These are phyloP conservation scores for Magnusiomyces suaveolens DNA, from an alignment of 1,139 yeast genomes.

Conservation along the genomic window DNA sequence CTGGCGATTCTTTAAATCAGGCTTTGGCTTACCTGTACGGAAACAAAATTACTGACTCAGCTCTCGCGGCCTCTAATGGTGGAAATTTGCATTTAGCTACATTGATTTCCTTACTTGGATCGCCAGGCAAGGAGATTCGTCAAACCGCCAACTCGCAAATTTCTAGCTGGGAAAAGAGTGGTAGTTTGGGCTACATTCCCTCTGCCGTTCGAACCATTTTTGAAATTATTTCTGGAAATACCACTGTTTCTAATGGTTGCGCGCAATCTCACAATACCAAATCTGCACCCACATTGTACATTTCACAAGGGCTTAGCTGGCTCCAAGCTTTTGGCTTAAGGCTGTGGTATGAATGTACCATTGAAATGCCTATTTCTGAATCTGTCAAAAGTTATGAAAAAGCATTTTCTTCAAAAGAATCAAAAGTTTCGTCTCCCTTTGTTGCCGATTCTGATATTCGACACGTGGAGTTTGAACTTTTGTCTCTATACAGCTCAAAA, in stretches of 20 bases:
- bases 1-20: slow-evolving; percentile 38
- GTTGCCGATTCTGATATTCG: slow-evolving; percentile 25
- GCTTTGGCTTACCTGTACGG: slow-evolving; percentile 47
- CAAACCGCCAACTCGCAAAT: slow-evolving; percentile 52
- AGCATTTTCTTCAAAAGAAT: slow-evolving; percentile 20
- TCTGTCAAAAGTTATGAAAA: slow-evolving; percentile 29
- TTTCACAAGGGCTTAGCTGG: slow-evolving; percentile 54
- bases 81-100: slow-evolving; percentile 62
- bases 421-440: slow-evolving; percentile 18
- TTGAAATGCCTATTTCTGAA: slow-evolving; percentile 31
- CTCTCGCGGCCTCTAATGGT: slow-evolving; percentile 47
- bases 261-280: slow-evolving; percentile 27
- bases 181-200: slow-evolving; percentile 42
- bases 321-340: slow-evolving; percentile 47
- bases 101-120: slow-evolving; percentile 58
- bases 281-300: slow-evolving; percentile 21
- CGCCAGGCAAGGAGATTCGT: slow-evolving; percentile 46
- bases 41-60: slow-evolving; percentile 54
- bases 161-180: slow-evolving; percentile 49
- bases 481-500: slow-evolving; percentile 39
- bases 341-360: slow-evolving; percentile 52
- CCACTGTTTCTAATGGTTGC: slow-evolving; percentile 15
- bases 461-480: slow-evolving; percentile 25
- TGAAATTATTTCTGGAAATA: slow-evolving; percentile 53
- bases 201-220: slow-evolving; percentile 46